These are phyloP conservation scores for Lathyrus sativus DNA, from an alignment of 306 rosid genomes.

Conservation along the genomic window DNA sequence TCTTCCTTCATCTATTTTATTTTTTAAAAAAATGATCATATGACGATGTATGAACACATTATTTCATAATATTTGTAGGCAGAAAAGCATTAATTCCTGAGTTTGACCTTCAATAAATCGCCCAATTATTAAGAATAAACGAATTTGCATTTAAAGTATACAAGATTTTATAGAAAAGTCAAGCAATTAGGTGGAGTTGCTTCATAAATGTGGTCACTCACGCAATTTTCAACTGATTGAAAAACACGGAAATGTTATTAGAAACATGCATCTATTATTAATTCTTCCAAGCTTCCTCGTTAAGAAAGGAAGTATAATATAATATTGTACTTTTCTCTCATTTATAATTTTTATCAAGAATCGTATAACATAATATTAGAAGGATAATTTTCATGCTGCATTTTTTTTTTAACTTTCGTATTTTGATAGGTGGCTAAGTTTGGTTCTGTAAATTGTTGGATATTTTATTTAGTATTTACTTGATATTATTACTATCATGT, in stretches of 20 bases:
- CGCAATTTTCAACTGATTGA: slow-evolving; percentile 33
- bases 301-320: slow-evolving; percentile 41
- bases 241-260: slow-evolving; percentile 17
- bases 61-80: background rate
- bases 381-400: no score
- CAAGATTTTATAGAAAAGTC: slow-evolving; percentile 15
- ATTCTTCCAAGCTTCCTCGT: slow-evolving; percentile 47
- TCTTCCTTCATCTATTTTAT: no score
- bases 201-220: slow-evolving; percentile 42
- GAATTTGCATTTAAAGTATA: background rate
- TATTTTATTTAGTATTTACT: no score
- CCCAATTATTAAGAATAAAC: slow-evolving; percentile 1
- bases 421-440: no score
- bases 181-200: slow-evolving; percentile 28
- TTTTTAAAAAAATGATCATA: no score
- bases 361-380: no score
- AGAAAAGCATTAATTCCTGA: background rate
- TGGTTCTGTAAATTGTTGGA: no score
- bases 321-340: no score
- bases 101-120: background rate
- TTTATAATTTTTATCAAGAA: no score
- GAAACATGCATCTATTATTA: slow-evolving; percentile 30
- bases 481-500: no score
- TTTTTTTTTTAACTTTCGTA: no score
- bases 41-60: no score